Conservation (phyloP, 371 early-diverging fungal genomes). For the Syncephalastrum contaminatum region DNA sequence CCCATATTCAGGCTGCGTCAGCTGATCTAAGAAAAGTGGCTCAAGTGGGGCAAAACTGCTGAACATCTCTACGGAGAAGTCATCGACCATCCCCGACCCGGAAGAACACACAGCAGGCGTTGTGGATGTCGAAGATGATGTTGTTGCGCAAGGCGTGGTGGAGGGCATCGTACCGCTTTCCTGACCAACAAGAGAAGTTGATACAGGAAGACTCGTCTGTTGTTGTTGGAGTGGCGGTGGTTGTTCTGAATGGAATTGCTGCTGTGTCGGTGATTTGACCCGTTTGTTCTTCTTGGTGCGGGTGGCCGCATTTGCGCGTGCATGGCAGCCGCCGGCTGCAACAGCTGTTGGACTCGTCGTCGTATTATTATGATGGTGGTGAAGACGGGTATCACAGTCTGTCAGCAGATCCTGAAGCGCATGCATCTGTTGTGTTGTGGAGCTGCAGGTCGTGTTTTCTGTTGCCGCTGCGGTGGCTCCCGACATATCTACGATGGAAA, state of each 20-base stretch:
- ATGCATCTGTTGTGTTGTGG: neutral
- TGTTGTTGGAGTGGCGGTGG: neutral
- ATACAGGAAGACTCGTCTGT: neutral
- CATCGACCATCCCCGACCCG: no score
- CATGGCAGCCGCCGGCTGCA: slow-evolving; percentile 1
- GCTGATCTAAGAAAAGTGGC: no score
- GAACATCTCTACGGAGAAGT: no score
- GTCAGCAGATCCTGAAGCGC: no score
- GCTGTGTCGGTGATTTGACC: neutral
- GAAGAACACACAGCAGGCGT: neutral
- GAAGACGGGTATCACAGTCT: no score
- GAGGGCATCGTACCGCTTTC: neutral
- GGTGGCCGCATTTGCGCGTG: no score
- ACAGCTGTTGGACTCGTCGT: neutral
- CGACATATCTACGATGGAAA: neutral
- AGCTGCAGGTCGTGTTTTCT: neutral
- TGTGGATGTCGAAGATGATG: neutral
- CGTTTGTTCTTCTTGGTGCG: slow-evolving; percentile 2
- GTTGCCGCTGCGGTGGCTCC: neutral
- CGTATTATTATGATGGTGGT: neutral
- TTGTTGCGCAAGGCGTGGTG: neutral
- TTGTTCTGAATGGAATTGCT: neutral
- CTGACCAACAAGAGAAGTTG: neutral
- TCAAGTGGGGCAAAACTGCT: no score
- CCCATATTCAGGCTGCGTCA: no score